Conservation (phyloP, 345 rosid genomes). For the Eucalyptus lansdowneana region DNA sequence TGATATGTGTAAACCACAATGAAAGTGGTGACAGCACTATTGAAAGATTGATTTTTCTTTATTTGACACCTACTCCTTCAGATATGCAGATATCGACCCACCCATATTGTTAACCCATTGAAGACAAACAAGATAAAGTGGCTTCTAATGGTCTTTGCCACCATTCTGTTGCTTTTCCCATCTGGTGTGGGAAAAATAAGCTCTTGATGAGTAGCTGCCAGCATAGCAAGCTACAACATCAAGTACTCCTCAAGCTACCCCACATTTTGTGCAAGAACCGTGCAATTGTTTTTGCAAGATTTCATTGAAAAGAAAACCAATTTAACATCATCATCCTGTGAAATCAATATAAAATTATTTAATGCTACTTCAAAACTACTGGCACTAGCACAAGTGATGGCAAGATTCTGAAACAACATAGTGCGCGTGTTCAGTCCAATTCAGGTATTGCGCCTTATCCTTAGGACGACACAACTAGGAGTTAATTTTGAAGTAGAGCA, state of each 20-base stretch:
- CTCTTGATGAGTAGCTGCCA: conserved; percentile 5
- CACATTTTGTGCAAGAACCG: background rate
- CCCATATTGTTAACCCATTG: conserved; percentile 4
- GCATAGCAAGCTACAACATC: background rate
- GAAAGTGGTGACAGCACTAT: conserved; percentile 52
- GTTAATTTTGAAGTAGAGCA: background rate
- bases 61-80: background rate
- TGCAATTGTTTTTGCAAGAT: background rate
- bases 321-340: background rate
- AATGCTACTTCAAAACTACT: background rate
- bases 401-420: background rate
- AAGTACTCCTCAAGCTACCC: background rate
- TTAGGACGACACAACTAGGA: background rate
- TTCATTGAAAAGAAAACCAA: background rate
- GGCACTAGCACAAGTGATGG: background rate
- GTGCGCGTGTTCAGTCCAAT: background rate
- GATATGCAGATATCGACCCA: background rate
- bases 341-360: background rate
- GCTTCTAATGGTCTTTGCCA: conserved; percentile 2
- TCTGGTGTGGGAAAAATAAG: background rate
- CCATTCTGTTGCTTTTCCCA: conserved; percentile 5
- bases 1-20: background rate
- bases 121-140: background rate
- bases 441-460: background rate
- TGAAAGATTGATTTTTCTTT: background rate